Evolutionary conservation across 2,329 filamentous ascomycete species (phyloP), one percentile per base, ranked within the genome.

Genomic region (Trichoderma oligosporum): DNA sequence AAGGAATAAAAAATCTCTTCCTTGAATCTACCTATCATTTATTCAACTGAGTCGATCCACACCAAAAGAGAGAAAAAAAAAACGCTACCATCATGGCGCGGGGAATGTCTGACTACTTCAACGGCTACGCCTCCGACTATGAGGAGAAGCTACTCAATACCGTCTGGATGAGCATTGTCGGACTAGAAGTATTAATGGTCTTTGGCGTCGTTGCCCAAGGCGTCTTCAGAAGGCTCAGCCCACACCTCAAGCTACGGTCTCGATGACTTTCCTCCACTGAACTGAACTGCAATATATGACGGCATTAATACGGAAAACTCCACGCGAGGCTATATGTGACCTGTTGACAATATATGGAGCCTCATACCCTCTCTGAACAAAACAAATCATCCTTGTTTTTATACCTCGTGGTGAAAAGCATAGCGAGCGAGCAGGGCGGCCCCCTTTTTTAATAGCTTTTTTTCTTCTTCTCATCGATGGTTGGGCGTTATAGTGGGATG

Each of bases 141-240:
- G 69, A 76, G 58, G 69, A 72, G 57, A 65, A 67, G 49, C 69
- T 78, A 31, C 67, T 79, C 45, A 78, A 80, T 68, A 68, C 70
- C 31, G 63, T 79, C 46, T 79, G 77, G 75, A 70, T 79, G 46
- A 72, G 74, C 38, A 71, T 80, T n/a, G 65, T 79, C 38, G 71
- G 71, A 16, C 62, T 79, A 33, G 75, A 80, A 61, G 71, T 74
- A 16, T 58, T 76, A 41, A 73, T 79, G 69, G 73, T 80, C 3
- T 58, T 76, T 27, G 69, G 71, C 8, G 73, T 78, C 11, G 69
- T 68, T 22, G 61, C 70, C 7, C 66, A 68, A 55, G 66, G 65
- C 52, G 61, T 70, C 36, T 57, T 69, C 18, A 70, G 69, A 60
- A 60, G 66, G 51, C 41, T 60, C 25, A 53, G 46, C 54, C 45